Evolutionary conservation across 1,284 basidiomycete species (phyloP).

Genomic region (Cutaneotrichosporon daszewskae): DNA sequence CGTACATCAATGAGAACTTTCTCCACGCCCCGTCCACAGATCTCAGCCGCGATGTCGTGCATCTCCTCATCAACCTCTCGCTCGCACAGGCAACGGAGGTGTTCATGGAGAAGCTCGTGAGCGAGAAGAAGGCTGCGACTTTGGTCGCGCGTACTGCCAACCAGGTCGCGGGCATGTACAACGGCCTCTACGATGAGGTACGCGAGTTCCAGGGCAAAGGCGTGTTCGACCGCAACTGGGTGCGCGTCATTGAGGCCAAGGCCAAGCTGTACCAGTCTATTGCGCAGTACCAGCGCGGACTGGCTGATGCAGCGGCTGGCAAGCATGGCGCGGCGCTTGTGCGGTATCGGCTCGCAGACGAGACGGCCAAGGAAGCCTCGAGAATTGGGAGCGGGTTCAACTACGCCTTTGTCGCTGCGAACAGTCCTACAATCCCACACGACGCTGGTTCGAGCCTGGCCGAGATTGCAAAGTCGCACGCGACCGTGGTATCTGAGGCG

Average conservation of each 20-base stretch:
- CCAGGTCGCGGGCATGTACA: slow-evolving; percentile 77
- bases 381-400: slow-evolving; percentile 66
- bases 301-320: slow-evolving; percentile 67
- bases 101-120: slow-evolving; percentile 89
- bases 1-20: slow-evolving; percentile 99
- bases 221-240: slow-evolving; percentile 93
- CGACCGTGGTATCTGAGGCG: slow-evolving; percentile 69
- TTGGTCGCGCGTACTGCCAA: slow-evolving; percentile 81
- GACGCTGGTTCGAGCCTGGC: slow-evolving; percentile 73
- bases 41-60: slow-evolving; percentile 87
- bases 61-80: slow-evolving; percentile 78
- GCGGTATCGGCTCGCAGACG: slow-evolving; percentile 72
- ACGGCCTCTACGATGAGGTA: slow-evolving; percentile 72
- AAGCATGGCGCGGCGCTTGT: slow-evolving; percentile 85
- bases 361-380: slow-evolving; percentile 76
- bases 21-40: slow-evolving; percentile 97
- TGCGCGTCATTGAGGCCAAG: slow-evolving; percentile 65
- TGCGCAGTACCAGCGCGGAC: slow-evolving; percentile 78
- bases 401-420: slow-evolving; percentile 62
- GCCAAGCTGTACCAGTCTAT: slow-evolving; percentile 82
- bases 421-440: slow-evolving; percentile 77
- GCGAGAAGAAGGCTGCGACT: slow-evolving; percentile 76
- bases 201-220: slow-evolving; percentile 95
- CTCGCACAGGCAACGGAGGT: slow-evolving; percentile 93
- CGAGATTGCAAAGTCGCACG: slow-evolving; percentile 78